Evolutionary conservation across 2,329 filamentous ascomycete species (phyloP).

Genomic region (Ascochyta pisi): DNA sequence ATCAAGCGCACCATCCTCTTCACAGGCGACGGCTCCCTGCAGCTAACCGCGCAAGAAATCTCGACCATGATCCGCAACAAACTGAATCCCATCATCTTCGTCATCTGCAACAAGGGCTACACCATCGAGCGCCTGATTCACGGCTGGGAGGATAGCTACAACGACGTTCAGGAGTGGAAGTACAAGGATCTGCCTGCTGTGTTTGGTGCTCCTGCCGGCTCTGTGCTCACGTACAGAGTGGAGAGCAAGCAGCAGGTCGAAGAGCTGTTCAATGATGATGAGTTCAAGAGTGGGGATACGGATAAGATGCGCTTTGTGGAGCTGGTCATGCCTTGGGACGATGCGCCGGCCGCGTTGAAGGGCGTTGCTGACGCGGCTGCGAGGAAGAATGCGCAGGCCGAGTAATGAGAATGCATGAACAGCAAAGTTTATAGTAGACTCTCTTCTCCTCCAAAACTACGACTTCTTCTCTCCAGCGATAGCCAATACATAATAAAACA

Average conservation of each 20-base stretch:
- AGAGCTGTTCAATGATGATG: constrained; percentile 66
- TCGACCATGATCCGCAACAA: constrained; percentile 81
- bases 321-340: constrained; percentile 78
- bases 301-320: constrained; percentile 75
- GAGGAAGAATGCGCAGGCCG: constrained; percentile 61
- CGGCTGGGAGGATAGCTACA: constrained; percentile 79
- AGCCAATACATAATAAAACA: not conserved
- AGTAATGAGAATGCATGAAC: constrained; percentile 1
- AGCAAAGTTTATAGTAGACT: not conserved
- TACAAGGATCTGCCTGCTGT: constrained; percentile 71
- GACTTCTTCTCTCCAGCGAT: not conserved
- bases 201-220: constrained; percentile 68
- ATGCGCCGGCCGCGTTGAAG: constrained; percentile 74
- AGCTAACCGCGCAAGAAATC: constrained; percentile 83
- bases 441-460: not conserved
- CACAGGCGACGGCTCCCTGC: constrained; percentile 87
- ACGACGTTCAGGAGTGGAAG: constrained; percentile 79
- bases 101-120: constrained; percentile 88
- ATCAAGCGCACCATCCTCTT: constrained; percentile 76
- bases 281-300: constrained; percentile 60
- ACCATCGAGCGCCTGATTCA: constrained; percentile 91
- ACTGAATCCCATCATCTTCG: constrained; percentile 80
- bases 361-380: constrained; percentile 75
- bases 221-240: constrained; percentile 69
- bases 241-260: constrained; percentile 74